Percentiles rank a stretch among this genome's conserved stretches.
These are phyloP conservation scores for Emmonsiellopsis sp. DNA, from an alignment of 2,329 filamentous ascomycete genomes.

Conservation along the genomic window DNA sequence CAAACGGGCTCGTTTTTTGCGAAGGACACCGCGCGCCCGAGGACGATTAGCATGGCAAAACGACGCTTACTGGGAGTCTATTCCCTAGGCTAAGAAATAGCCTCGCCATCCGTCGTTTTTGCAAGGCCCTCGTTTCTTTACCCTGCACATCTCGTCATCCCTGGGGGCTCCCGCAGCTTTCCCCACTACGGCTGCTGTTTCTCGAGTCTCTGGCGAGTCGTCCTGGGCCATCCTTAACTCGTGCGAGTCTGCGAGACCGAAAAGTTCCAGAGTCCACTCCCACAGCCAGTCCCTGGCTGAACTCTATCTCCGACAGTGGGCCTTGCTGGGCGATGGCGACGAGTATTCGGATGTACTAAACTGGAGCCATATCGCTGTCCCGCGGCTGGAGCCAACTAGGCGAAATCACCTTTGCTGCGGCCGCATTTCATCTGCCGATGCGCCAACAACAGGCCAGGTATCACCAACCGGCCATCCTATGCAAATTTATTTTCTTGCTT, in stretches of 20 bases:
- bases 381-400: neutral
- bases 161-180: neutral
- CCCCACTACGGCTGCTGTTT: neutral
- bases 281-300: neutral
- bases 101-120: too few relatives aligned
- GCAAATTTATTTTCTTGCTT: neutral
- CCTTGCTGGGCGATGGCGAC: neutral
- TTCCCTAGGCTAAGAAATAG: too few relatives aligned
- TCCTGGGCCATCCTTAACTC: neutral
- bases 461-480: neutral
- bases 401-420: neutral
- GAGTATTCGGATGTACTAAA: neutral
- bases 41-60: too few relatives aligned
- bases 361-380: neutral
- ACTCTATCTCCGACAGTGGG: neutral
- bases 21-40: too few relatives aligned
- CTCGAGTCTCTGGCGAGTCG: too few relatives aligned
- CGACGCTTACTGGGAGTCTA: too few relatives aligned
- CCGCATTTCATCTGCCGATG: constrained; percentile 1
- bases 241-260: neutral
- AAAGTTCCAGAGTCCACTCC: neutral
- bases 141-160: neutral
- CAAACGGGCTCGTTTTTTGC: too few relatives aligned
- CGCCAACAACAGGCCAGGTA: neutral
- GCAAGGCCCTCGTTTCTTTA: too few relatives aligned